Evolutionary conservation across 2,329 filamentous ascomycete species (phyloP), one percentile per base, ranked within the genome.

Genomic region (Colletotrichum sp.): DNA sequence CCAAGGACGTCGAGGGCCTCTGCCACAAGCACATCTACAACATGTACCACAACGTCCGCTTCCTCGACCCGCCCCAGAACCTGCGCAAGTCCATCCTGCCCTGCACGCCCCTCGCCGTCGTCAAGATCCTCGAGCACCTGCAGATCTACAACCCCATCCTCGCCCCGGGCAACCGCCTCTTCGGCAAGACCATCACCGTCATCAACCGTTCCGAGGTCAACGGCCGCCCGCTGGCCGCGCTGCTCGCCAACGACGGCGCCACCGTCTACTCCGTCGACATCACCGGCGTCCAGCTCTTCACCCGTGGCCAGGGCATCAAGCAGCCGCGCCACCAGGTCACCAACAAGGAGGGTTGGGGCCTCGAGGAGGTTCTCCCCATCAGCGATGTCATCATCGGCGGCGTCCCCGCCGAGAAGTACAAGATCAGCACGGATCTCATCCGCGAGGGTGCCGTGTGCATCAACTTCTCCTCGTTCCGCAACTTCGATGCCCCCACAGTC

Each of bases 11-110:
- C 79, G 97, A 99, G 86, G 97, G 97, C 44, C 92, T 99, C 75
- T 95, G 94, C 80, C 96, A 98, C 86, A 93, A 93, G 83, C 96
- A 99, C 87, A 94, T 99, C 82, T 96, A 96, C 91, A 99, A 99
- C 90, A 98, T 99, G 96, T 99, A 99, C 88, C 95, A 98, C 89
- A 99, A 99, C 88, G 92, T 98, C 81, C 95, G 97, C 79, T 99
- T 96, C 88, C 90, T 99, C 72, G 97, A 99, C 85, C 88, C 93
- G 28, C 93, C 94, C 6, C 85, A 89, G 59, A 95, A 95, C 84
- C 89, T 88, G 75, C 95, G 95, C 84, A 99, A 99, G 88, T 98
- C 94, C 65, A 95, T 99, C 79, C 88, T 99, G 68, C 97, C 97
- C 7, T 99, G 97, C 89, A 99, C 97, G 4, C 97, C 97, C 18